phyloP scores from a whole-genome alignment of 208 protist species.

The Crithidia fasciculata region DNA sequence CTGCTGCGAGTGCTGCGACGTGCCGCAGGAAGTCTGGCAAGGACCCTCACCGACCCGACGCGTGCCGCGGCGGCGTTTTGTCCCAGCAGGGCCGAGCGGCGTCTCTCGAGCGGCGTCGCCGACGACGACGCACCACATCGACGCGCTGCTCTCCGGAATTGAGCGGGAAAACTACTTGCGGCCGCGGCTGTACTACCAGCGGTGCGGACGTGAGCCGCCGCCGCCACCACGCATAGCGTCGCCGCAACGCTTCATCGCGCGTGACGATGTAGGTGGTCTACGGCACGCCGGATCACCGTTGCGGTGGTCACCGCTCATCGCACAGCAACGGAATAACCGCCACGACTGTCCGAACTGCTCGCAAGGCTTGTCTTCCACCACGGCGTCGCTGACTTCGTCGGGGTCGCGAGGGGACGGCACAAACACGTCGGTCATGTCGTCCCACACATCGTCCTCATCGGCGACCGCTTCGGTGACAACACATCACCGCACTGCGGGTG shows the following conservation, averaged over 20 bases:
- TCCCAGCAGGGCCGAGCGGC: constrained; percentile 30
- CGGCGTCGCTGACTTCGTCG: constrained; percentile 1
- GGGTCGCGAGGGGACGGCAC: neutral
- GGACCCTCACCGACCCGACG: constrained; percentile 20
- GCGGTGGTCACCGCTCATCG: neutral
- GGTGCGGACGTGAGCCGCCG: constrained; percentile 34
- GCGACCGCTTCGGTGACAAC: no score
- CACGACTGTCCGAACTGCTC: constrained; percentile 4
- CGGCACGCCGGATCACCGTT: no score
- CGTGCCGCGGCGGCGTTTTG: constrained; percentile 27
- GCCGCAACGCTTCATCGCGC: no score
- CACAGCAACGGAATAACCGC: neutral
- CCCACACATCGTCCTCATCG: constrained; percentile 3
- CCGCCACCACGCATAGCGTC: neutral
- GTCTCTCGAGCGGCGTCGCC: constrained; percentile 26
- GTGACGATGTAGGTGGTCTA: no score
- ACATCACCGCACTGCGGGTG: no score
- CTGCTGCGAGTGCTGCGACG: constrained; percentile 28
- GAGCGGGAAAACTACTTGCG: constrained; percentile 73
- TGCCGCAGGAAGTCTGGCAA: constrained; percentile 9
- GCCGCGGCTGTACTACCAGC: constrained; percentile 63
- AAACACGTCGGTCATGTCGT: constrained; percentile 6
- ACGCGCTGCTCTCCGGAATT: constrained; percentile 73
- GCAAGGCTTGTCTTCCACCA: constrained; percentile 24
- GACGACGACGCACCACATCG: constrained; percentile 55